These are phyloP conservation scores for Mycena venus DNA, from an alignment of 768 basidiomycete species.

Conservation along the genomic window DNA sequence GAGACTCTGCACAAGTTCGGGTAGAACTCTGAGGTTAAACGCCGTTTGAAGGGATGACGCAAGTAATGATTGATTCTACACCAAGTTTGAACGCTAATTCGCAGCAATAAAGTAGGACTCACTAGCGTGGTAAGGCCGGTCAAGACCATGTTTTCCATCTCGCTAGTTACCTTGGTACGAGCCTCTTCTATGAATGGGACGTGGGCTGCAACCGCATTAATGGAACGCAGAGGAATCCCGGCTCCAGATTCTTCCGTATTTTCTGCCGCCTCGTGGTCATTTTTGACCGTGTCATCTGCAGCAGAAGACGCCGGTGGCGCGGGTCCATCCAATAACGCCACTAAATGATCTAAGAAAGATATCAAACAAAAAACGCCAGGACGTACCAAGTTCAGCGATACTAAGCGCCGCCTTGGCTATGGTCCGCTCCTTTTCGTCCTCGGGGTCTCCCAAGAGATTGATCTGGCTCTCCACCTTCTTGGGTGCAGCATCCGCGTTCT, in stretches of 20 bases:
- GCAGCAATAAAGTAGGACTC: conserved; percentile 40
- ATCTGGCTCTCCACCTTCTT: conserved; percentile 21
- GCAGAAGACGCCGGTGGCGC: conserved; percentile 9
- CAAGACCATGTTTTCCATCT: conserved; percentile 94
- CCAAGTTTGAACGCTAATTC: conserved; percentile 4
- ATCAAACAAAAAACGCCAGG: neutral
- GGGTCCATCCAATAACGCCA: conserved; percentile 64
- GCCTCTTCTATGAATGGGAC: conserved; percentile 81
- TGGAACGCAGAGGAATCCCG: conserved; percentile 74
- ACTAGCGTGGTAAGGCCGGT: conserved; percentile 84
- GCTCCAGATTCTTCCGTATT: conserved; percentile 35
- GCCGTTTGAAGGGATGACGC: conserved; percentile 97
- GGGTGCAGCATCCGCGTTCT: conserved; percentile 4
- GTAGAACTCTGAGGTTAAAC: conserved; percentile 89
- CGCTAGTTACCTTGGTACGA: conserved; percentile 75
- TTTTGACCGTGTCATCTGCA: neutral
- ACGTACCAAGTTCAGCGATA: conserved; percentile 89
- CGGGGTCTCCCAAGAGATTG: conserved; percentile 52
- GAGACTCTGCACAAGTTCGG: conserved; percentile 84
- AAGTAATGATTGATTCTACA: conserved; percentile 89
- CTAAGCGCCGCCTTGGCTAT: conserved; percentile 96
- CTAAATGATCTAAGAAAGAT: conserved; percentile 46
- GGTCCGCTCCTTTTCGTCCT: conserved; percentile 87
- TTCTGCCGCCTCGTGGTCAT: conserved; percentile 29
- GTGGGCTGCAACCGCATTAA: conserved; percentile 79